Conservation (phyloP, 1,139 yeast genomes). For the Kurtzmaniella quercitrusa region DNA sequence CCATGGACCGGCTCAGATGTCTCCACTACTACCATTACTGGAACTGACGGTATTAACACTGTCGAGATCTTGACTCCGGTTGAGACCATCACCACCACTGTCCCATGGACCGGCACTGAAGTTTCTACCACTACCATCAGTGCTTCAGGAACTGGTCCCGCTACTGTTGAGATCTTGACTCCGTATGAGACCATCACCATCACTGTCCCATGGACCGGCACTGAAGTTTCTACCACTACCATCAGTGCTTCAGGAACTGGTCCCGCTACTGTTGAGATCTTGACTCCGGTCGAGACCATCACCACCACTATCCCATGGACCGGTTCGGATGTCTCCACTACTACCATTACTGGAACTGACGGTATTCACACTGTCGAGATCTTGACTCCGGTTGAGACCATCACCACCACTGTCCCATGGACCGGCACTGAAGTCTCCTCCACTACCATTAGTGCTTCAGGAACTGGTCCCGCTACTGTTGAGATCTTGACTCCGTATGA, state of each 20-base stretch:
- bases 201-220: slow-evolving; percentile 12
- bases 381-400: neutral
- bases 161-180: slow-evolving; percentile 6
- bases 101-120: slow-evolving; percentile 6
- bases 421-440: slow-evolving; percentile 5
- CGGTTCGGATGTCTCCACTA: neutral
- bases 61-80: neutral
- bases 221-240: neutral
- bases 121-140: neutral
- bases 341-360: neutral
- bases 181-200: slow-evolving; percentile 8
- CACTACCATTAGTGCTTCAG: neutral
- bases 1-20: slow-evolving; percentile 5
- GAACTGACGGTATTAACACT: neutral
- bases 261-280: neutral
- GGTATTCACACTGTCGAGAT: neutral
- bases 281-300: neutral
- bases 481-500: slow-evolving; percentile 12
- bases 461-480: neutral
- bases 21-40: slow-evolving; percentile 1
- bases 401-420: slow-evolving; percentile 11
- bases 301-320: neutral
- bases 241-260: neutral
- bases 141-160: neutral
- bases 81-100: slow-evolving; percentile 3